A percentile compares a stretch with the other conserved stretches of the same genome.
Conservation (phyloP, 257 asterid species). For the Capsicum pubescens region DNA sequence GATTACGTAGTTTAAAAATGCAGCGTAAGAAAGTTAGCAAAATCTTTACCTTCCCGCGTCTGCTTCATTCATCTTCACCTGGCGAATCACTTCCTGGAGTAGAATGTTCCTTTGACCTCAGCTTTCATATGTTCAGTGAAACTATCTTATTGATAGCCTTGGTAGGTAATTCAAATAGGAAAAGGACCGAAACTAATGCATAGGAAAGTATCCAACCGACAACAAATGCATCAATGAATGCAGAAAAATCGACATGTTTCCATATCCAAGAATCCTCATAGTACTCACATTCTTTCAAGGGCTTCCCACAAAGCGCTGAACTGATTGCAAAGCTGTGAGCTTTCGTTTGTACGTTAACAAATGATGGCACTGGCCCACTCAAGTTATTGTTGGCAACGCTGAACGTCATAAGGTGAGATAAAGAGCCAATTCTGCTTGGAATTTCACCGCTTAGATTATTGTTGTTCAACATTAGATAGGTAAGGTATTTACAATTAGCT, state of each 20-base stretch:
- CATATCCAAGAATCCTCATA: neutral
- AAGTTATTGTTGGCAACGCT: conserved; percentile 28
- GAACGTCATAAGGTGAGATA: neutral
- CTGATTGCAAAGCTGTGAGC: neutral
- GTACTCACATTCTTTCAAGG: neutral
- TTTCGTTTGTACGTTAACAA: neutral
- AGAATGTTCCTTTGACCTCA: neutral
- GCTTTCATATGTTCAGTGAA: neutral
- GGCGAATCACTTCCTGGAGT: neutral
- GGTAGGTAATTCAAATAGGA: neutral
- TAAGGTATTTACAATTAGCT: conserved; percentile 19
- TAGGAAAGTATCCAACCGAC: neutral
- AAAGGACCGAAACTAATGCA: neutral
- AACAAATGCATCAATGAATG: neutral
- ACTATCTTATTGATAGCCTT: neutral
- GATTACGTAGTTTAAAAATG: too few relatives aligned
- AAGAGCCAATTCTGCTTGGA: conserved; percentile 8
- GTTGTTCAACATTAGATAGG: conserved; percentile 2
- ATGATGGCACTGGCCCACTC: neutral
- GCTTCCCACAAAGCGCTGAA: conserved; percentile 35
- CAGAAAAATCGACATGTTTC: neutral
- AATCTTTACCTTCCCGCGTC: neutral
- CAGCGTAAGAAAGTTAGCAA: too few relatives aligned
- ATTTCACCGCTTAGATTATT: conserved; percentile 31
- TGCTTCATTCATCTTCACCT: neutral